These are phyloP conservation scores for Hylodesmum podocarpum DNA, from an alignment of 306 rosid species.

Conservation along the genomic window DNA sequence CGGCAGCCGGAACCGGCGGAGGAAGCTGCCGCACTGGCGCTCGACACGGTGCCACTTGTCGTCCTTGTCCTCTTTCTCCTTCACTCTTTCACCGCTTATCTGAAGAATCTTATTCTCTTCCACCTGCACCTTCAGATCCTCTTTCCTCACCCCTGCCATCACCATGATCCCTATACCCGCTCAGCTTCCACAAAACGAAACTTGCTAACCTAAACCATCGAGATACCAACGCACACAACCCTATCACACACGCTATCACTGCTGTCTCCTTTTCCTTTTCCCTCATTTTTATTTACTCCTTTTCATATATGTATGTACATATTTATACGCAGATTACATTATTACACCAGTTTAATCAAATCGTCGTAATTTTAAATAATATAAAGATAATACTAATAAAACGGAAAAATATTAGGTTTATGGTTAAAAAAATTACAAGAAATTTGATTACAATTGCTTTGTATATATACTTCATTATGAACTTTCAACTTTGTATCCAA, in stretches of 20 bases:
- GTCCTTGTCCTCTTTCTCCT: conserved; percentile 35
- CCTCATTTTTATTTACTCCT: conserved; percentile 2
- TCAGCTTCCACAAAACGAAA: conserved; percentile 29
- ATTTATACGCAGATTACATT: no score
- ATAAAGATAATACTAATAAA: no score
- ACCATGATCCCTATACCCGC: neutral
- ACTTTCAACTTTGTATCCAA: neutral
- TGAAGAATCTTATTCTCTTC: conserved; percentile 36
- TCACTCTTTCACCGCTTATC: conserved; percentile 44
- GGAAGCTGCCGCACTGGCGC: conserved; percentile 37
- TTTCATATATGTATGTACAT: no score
- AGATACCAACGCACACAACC: conserved; percentile 41
- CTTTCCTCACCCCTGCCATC: conserved; percentile 36
- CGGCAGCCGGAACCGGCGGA: conserved; percentile 34
- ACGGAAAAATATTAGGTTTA: no score
- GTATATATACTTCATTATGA: neutral
- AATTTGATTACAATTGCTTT: no score
- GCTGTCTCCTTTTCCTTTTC: conserved; percentile 34
- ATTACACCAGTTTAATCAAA: no score
- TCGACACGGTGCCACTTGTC: conserved; percentile 37
- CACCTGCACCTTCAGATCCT: conserved; percentile 44
- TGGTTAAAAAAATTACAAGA: no score
- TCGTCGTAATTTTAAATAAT: no score
- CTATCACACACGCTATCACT: conserved; percentile 42
- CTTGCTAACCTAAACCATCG: conserved; percentile 36